phyloP scores from a whole-genome alignment of 352 stramenopile species.

The Phytophthora podocarpi region DNA sequence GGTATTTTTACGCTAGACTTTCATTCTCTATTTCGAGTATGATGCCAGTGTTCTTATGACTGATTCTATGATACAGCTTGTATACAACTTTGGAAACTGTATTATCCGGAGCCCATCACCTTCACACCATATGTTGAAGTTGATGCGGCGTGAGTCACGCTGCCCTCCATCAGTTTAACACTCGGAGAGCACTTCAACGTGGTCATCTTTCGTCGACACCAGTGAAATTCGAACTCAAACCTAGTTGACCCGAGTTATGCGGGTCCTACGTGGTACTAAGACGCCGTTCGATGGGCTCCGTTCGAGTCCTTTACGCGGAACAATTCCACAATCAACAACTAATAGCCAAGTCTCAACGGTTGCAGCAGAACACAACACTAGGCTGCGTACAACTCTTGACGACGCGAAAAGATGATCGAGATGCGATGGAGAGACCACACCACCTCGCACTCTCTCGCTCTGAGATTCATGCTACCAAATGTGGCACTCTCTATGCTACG shows the following conservation, averaged over 20 bases:
- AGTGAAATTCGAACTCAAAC: constrained; percentile 28
- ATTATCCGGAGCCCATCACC: too few relatives aligned
- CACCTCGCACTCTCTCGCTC: not conserved
- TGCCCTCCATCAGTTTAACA: not conserved
- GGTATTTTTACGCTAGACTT: constrained; percentile 18
- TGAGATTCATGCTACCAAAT: constrained; percentile 11
- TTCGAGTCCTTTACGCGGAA: constrained; percentile 15
- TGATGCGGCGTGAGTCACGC: not conserved
- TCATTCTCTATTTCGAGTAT: constrained; percentile 4
- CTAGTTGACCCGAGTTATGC: not conserved
- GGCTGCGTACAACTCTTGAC: not conserved
- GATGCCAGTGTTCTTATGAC: constrained; percentile 25
- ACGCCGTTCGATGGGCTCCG: constrained; percentile 1
- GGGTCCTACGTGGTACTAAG: constrained; percentile 34
- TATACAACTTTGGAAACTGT: not conserved
- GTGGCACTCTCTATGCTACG: constrained; percentile 15
- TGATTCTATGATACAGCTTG: too few relatives aligned
- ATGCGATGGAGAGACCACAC: not conserved
- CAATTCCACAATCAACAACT: too few relatives aligned
- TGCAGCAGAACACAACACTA: too few relatives aligned
- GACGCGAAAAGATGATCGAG: constrained; percentile 19
- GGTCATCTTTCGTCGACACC: constrained; percentile 31
- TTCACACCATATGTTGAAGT: not conserved
- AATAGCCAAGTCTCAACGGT: too few relatives aligned
- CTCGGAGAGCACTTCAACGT: constrained; percentile 1